These are phyloP conservation scores for Gossypium bickii DNA, from an alignment of 345 rosid genomes.

Conservation along the genomic window DNA sequence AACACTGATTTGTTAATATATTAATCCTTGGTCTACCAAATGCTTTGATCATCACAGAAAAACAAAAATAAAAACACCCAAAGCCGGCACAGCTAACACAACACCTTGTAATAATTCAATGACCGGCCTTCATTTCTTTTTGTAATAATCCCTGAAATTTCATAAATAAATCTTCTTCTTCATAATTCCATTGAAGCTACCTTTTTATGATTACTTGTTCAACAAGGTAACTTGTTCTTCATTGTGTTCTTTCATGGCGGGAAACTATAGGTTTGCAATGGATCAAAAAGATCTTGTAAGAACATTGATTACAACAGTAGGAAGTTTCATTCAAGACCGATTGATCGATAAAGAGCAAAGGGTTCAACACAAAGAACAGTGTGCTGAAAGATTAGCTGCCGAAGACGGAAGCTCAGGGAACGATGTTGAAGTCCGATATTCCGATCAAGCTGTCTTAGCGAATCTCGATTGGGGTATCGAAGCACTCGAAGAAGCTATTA, in stretches of 20 bases:
- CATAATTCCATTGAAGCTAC: background rate
- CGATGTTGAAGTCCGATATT: constrained; percentile 44
- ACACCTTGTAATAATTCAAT: background rate
- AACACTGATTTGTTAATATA: background rate
- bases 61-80: background rate
- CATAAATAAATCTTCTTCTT: background rate
- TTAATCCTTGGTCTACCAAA: background rate
- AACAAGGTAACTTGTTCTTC: background rate
- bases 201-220: background rate
- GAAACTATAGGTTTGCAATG: constrained; percentile 37
- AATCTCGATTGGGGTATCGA: constrained; percentile 71
- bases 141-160: background rate
- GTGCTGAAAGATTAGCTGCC: constrained; percentile 64
- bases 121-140: background rate
- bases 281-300: constrained; percentile 43
- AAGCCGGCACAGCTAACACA: constrained; percentile 16
- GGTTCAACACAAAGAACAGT: constrained; percentile 52
- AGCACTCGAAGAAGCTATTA: constrained; percentile 64
- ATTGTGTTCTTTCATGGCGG: constrained; percentile 23
- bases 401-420: constrained; percentile 38
- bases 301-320: constrained; percentile 34
- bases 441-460: constrained; percentile 66
- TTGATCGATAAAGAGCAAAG: constrained; percentile 45
- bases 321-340: constrained; percentile 41
- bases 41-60: constrained; percentile 12